Base-by-base conservation (phyloP, 768 basidiomycete species). In the Asterophora parasitica region DNA sequence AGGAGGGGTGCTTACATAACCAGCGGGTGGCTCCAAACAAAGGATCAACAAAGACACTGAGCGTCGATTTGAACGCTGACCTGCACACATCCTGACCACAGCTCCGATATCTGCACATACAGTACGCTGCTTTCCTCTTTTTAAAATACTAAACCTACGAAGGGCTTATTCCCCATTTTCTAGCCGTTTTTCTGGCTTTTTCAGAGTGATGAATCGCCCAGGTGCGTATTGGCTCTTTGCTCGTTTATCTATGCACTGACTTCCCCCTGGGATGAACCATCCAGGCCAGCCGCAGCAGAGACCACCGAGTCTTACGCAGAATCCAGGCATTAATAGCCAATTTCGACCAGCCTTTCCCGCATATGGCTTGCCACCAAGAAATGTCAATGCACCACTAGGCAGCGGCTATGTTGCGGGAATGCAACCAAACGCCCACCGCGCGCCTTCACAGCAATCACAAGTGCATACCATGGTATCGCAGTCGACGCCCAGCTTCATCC, bases 221-320 rank as follows among this genome's bases (percentile, higher is more conserved):
- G 79, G 81, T 76, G 48, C 51, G 72, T 61, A 31, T 57, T 32
- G 40, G 23, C 34, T 34, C 46, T 39, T 53, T 44, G 45, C 37
- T 20, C 38, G 42, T 23, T 47, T 51, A 54, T 53, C 48, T 52
- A 43, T 52, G 16, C 36, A 53, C 49, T 42, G 44, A 52, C 49
- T 57, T 60, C 61, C 65, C 59, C 46, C 48, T n/a, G 48, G 51
- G 50, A 63, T 58, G 53, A 63, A 41, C 48, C 38, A 46, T 43
- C 51, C 63, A 88, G 85, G 85, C 60, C 87, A 88, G 77, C 85
- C 86, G 44, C 85, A 84, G 59, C 87, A 88, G 66, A 76, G 87
- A 64, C 85, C 87, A 42, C 85, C 88, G 54, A 85, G 77, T 65
- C 77, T 88, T 49, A 76, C 77, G 8, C 79, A 83, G 26, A 82